phyloP scores from a whole-genome alignment of 225 moss, liverwort and hornwort species.

The Climacium dendroides region DNA sequence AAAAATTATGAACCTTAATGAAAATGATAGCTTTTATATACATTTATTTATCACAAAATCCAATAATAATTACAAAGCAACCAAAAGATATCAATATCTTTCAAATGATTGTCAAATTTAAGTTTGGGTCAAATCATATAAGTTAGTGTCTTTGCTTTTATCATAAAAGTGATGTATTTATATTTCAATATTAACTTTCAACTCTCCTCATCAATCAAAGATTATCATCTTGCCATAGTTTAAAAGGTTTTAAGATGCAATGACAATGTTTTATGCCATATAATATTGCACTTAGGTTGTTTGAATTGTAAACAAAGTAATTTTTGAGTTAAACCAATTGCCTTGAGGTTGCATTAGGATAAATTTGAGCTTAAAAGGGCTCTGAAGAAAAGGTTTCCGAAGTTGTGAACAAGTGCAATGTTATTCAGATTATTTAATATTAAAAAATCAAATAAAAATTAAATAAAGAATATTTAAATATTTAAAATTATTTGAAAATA shows the following conservation, averaged over 20 bases:
- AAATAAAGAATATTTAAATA: too few relatives aligned
- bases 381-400: too few relatives aligned
- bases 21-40: not conserved
- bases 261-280: not conserved
- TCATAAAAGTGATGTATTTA: not conserved
- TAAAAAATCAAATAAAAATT: too few relatives aligned
- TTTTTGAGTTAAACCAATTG: rapidly evolving
- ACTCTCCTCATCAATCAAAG: rapidly evolving
- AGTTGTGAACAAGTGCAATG: too few relatives aligned
- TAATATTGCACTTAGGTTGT: not conserved
- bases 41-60: too few relatives aligned
- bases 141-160: not conserved
- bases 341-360: not conserved
- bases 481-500: too few relatives aligned
- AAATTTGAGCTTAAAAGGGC: too few relatives aligned
- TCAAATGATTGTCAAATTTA: not conserved
- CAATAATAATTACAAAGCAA: too few relatives aligned
- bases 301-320: not conserved
- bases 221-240: not conserved
- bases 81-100: not conserved
- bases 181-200: rapidly evolving
- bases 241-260: not conserved
- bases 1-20: too few relatives aligned
- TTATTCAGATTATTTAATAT: too few relatives aligned
- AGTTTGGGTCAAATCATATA: not conserved